phyloP scores from a whole-genome alignment of 2,329 filamentous ascomycete genomes.

The Fusarium sublunatum region DNA sequence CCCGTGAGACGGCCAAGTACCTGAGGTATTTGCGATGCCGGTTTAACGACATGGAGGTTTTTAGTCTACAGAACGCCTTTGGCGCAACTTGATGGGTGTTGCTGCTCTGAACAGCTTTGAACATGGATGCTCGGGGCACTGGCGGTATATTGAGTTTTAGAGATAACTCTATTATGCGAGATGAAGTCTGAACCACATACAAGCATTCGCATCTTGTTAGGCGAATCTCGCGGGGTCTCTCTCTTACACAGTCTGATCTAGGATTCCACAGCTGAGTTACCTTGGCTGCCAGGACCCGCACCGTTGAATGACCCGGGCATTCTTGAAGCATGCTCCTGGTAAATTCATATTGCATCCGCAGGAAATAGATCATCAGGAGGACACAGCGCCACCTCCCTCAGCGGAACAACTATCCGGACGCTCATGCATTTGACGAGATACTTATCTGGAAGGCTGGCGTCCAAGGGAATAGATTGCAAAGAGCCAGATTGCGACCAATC shows the following conservation, averaged over 20 bases:
- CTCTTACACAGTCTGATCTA: constrained; percentile 10
- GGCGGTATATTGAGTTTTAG: constrained; percentile 6
- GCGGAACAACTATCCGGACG: constrained; percentile 20
- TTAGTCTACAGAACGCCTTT: constrained; percentile 2
- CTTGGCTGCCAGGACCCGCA: constrained; percentile 8
- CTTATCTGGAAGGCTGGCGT: constrained; percentile 12
- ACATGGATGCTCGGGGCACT: constrained; percentile 8
- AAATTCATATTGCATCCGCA: constrained; percentile 2
- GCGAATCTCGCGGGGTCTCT: constrained; percentile 22
- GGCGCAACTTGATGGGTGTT: constrained; percentile 7
- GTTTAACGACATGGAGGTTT: constrained; percentile 3
- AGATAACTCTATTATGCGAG: constrained; percentile 16
- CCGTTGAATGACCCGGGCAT: constrained; percentile 32
- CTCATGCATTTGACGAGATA: constrained; percentile 13
- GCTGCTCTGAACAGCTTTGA: constrained; percentile 5
- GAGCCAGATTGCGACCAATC: constrained; percentile 25
- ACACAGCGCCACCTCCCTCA: constrained; percentile 20
- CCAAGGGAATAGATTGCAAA: constrained; percentile 32
- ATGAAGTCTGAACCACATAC: constrained; percentile 13
- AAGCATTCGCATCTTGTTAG: constrained; percentile 4
- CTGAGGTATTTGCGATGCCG: constrained; percentile 2
- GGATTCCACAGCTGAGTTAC: background rate
- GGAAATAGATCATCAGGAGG: constrained; percentile 23
- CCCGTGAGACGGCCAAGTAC: constrained; percentile 18
- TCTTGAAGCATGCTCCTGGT: constrained; percentile 20